Evolutionary conservation across 2,329 filamentous ascomycete genomes (phyloP).

Genomic region (Penicillium sp.): DNA sequence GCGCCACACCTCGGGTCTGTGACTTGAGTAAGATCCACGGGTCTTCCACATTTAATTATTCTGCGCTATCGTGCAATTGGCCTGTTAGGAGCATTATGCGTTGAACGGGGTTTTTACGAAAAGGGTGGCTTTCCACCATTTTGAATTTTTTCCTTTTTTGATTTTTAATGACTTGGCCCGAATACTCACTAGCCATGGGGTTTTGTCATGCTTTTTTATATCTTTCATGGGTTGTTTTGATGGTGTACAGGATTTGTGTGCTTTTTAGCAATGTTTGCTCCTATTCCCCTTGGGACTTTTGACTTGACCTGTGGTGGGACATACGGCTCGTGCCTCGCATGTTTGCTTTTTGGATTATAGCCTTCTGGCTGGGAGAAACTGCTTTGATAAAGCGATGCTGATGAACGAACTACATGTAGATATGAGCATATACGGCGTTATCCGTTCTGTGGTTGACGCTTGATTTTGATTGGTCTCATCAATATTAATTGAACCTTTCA

Average conservation of each 20-base stretch:
- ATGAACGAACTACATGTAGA: constrained; percentile 40
- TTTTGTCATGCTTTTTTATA: constrained; percentile 11
- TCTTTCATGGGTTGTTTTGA: constrained; percentile 16
- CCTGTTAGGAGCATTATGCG: constrained; percentile 23
- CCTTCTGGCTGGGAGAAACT: constrained; percentile 27
- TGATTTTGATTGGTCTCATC: constrained; percentile 25
- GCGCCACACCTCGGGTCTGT: constrained; percentile 1
- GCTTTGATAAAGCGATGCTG: constrained; percentile 36
- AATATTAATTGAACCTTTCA: constrained; percentile 24
- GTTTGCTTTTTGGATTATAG: constrained; percentile 28
- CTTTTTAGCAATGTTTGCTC: constrained; percentile 7
- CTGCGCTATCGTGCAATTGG: constrained; percentile 19
- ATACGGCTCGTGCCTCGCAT: constrained; percentile 21
- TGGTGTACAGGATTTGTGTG: constrained; percentile 14
- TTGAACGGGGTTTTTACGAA: constrained; percentile 24
- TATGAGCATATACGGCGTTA: constrained; percentile 43
- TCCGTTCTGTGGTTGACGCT: constrained; percentile 24
- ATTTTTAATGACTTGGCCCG: constrained; percentile 18
- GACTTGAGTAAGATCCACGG: constrained; percentile 5
- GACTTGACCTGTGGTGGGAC: constrained; percentile 16
- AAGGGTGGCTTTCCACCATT: constrained; percentile 30
- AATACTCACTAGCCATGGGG: constrained; percentile 16
- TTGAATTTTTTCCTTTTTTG: constrained; percentile 17
- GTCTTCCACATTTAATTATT: constrained; percentile 16
- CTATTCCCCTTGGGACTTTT: constrained; percentile 11